phyloP scores from a whole-genome alignment of 768 basidiomycete genomes.

The Cyclocybe aegerita region DNA sequence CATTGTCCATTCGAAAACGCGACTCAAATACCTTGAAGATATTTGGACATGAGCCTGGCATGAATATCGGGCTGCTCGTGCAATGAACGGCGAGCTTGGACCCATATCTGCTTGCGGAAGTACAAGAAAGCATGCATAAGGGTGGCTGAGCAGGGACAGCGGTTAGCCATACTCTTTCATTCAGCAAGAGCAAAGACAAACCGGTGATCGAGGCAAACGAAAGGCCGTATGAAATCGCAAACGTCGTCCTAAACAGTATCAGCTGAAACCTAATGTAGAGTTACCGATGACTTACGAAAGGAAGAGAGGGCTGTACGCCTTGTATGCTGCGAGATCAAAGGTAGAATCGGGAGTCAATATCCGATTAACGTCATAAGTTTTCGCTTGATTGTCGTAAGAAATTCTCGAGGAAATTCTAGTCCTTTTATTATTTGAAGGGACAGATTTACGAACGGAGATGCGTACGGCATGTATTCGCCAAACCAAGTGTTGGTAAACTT shows the following conservation, averaged over 20 bases:
- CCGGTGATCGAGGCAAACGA: conserved; percentile 74
- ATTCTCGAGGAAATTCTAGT: conserved; percentile 53
- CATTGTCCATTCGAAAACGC: background rate
- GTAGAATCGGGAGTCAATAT: conserved; percentile 53
- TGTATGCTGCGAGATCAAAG: conserved; percentile 52
- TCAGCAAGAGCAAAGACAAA: conserved; percentile 1
- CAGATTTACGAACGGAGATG: conserved; percentile 2
- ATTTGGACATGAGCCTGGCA: conserved; percentile 73
- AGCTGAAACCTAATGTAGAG: background rate
- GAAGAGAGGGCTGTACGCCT: conserved; percentile 58
- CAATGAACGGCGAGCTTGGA: conserved; percentile 63
- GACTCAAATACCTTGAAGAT: conserved; percentile 41
- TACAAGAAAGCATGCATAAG: conserved; percentile 66
- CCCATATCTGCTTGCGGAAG: conserved; percentile 75
- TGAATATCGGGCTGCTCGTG: conserved; percentile 81
- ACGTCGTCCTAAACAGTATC: conserved; percentile 44
- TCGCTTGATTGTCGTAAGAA: conserved; percentile 63
- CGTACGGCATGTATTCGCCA: conserved; percentile 52
- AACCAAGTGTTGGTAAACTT: conserved; percentile 66
- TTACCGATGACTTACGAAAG: conserved; percentile 36
- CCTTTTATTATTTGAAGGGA: background rate
- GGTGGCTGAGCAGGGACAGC: conserved; percentile 37
- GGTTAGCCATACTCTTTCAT: background rate
- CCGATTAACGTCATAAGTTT: conserved; percentile 50
- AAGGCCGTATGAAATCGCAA: conserved; percentile 75